Evolutionary conservation across 495 filamentous ascomycete species (phyloP).

Genomic region (Neurospora africana): DNA sequence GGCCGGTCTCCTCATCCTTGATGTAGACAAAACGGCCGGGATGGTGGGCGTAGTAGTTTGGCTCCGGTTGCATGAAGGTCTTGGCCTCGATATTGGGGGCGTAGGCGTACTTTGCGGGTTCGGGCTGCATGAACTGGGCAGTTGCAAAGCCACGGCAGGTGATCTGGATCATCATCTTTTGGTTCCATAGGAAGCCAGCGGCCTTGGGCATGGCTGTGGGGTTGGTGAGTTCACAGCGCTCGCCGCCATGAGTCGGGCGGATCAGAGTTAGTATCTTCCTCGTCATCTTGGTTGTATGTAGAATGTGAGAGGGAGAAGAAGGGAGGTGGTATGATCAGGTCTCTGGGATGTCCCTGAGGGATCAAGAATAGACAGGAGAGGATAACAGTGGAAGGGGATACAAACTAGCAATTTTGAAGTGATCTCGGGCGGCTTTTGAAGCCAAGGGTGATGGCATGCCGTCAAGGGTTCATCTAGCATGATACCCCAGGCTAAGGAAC

Average conservation of each 20-base stretch:
- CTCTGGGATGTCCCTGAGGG: neutral
- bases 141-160: constrained; percentile 47
- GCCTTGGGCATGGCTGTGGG: constrained; percentile 47
- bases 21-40: constrained; percentile 49
- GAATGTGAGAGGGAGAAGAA: neutral
- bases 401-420: neutral
- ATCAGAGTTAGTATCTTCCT: constrained; percentile 24
- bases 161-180: constrained; percentile 50
- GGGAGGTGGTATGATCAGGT: neutral
- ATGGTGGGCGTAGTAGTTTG: constrained; percentile 48
- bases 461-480: neutral
- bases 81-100: constrained; percentile 46
- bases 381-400: neutral
- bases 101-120: constrained; percentile 46
- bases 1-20: constrained; percentile 44
- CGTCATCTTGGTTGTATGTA: constrained; percentile 11
- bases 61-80: constrained; percentile 52
- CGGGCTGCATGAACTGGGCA: constrained; percentile 50
- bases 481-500: neutral
- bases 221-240: constrained; percentile 44
- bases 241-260: constrained; percentile 37
- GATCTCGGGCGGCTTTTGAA: neutral
- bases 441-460: neutral
- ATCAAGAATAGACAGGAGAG: neutral
- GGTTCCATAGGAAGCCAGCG: constrained; percentile 48